Evolutionary conservation across 2,329 filamentous ascomycete genomes (phyloP), one percentile per base, ranked within the genome.

Genomic region (Colletotrichum sp.): DNA sequence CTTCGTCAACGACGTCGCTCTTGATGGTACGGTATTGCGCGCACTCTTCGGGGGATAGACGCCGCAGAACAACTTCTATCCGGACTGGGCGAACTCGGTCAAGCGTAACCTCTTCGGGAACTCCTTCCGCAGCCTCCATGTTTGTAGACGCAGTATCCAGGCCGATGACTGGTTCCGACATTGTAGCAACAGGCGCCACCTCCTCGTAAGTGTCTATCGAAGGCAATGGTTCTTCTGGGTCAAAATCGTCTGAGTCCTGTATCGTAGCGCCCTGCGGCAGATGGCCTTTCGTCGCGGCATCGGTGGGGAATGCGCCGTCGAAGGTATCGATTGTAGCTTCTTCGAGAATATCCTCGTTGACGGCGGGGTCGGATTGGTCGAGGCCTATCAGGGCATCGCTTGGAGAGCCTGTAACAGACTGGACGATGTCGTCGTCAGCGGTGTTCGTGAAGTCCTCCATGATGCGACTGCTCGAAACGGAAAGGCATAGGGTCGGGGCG

Each of bases 1-100:
- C 78, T 6, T 78, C 80, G 43, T 87, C 83, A 16, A 89, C 81
- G 4, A 82, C 80, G 38, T 84, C 80, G 74, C 86, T 88, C 1
- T 80, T 77, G 4, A 85, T 77, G 12, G 72, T 70, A 4, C 72
- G 76, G 71, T 86, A 86, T 48, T 84, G 79, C 1, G 77, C 74
- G 57, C 80, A 81, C n/a, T 72, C 71, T 34, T 81, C 81, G 4
- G 38, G 6, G 3, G 81, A 55, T 15, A 86, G 74, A 13, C 79
- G 75, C 3, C 81, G 82, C 16, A 86, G 79, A 1, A 78, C 74
- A 26, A 86, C 79, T 66, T 86, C 80, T n/a, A 86, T 43, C 30
- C 52, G 64, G 67, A 4, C 34, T 16, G 28, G 52, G 65, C 52
- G 58, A 67, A 32, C 69, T 26, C 21, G 13, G 12, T 21, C 74